phyloP scores from a whole-genome alignment of 2,329 filamentous ascomycete species.

The Magnaporthiopsis poae region DNA sequence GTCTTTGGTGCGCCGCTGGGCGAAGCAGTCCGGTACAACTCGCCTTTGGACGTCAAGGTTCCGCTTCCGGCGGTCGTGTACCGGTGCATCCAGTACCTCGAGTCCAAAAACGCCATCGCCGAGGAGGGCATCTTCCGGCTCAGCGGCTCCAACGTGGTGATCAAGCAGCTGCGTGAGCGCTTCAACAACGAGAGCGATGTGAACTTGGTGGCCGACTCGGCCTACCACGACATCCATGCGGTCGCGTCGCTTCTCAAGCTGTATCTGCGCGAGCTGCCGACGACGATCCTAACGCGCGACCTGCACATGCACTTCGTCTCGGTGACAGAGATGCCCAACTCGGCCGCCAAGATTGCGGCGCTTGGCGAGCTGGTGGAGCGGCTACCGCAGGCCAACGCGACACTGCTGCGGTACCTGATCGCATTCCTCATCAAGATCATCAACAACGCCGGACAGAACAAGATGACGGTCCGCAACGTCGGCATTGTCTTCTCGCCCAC shows the following conservation, averaged over 20 bases:
- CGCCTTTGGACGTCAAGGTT: conserved; percentile 61
- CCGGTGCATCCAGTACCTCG: conserved; percentile 86
- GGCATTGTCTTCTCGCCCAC: conserved; percentile 97
- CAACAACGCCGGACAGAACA: conserved; percentile 80
- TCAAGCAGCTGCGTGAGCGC: conserved; percentile 79
- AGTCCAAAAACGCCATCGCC: conserved; percentile 64
- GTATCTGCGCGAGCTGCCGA: conserved; percentile 84
- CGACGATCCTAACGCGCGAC: conserved; percentile 82
- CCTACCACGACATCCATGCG: conserved; percentile 91
- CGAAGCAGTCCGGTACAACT: conserved; percentile 75
- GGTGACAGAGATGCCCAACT: conserved; percentile 68
- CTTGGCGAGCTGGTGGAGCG: conserved; percentile 70
- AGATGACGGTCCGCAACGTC: conserved; percentile 96
- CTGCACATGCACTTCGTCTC: conserved; percentile 80
- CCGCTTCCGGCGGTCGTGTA: conserved; percentile 87
- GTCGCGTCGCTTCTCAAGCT: conserved; percentile 89
- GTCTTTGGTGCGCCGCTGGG: conserved; percentile 78
- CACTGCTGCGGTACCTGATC: conserved; percentile 73
- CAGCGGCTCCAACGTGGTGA: conserved; percentile 91
- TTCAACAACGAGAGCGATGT: conserved; percentile 92
- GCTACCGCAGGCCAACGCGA: conserved; percentile 70
- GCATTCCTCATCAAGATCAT: conserved; percentile 86
- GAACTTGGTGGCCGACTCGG: conserved; percentile 69
- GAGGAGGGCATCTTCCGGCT: conserved; percentile 96
- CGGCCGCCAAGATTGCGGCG: conserved; percentile 63